Percentiles rank a stretch among this genome's conserved stretches.
These are phyloP conservation scores for Pyrus hybrid DNA, from an alignment of 331 rosid species.

Conservation along the genomic window DNA sequence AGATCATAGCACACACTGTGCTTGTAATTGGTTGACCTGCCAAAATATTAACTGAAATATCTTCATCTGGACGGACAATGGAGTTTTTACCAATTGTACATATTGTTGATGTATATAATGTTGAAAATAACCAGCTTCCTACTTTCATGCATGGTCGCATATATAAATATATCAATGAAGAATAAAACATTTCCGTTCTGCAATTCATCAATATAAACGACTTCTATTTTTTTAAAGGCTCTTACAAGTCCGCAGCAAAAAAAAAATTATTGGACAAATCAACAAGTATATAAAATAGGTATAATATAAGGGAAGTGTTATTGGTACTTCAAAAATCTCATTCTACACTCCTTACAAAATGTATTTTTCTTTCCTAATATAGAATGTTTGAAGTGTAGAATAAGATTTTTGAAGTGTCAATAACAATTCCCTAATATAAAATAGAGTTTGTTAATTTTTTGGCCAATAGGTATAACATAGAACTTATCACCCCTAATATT, in stretches of 20 bases:
- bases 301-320: too few species aligned
- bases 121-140: too few species aligned
- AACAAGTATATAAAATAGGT: background rate
- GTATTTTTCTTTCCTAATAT: too few species aligned
- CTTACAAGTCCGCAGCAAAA: background rate
- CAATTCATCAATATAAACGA: background rate
- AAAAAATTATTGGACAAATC: background rate
- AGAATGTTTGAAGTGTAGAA: too few species aligned
- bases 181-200: background rate
- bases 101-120: too few species aligned
- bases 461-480: background rate
- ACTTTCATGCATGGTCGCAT: background rate
- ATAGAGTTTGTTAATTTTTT: background rate
- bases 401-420: too few species aligned
- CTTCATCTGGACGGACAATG: background rate
- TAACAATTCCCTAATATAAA: too few species aligned
- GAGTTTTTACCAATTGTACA: background rate
- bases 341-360: too few species aligned
- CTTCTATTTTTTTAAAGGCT: background rate
- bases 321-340: too few species aligned
- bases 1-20: too few species aligned
- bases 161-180: background rate
- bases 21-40: too few species aligned
- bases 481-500: background rate
- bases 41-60: background rate